phyloP scores from a whole-genome alignment of 179 eudicot genomes.

The Beta macrorhiza region DNA sequence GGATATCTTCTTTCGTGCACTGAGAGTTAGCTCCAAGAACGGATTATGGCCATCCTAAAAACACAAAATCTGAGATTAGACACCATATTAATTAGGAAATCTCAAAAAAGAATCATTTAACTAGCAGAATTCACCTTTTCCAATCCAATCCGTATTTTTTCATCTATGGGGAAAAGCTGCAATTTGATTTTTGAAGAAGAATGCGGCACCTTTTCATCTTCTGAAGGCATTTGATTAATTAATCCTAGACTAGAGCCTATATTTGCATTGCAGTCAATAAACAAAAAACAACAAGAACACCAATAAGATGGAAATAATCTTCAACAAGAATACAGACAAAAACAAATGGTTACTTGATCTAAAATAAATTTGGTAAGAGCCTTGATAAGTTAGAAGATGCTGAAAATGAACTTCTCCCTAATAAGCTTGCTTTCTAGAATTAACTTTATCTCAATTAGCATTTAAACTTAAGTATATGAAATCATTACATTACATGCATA shows the following conservation, averaged over 20 bases:
- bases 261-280: conserved; percentile 1
- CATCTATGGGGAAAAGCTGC: conserved; percentile 47
- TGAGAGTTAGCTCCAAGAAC: conserved; percentile 43
- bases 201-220: conserved; percentile 2
- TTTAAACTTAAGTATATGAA: background rate
- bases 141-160: conserved; percentile 31
- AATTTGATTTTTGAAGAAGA: conserved; percentile 36
- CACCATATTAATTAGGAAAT: background rate
- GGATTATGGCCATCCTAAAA: conserved; percentile 47
- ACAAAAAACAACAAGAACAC: background rate
- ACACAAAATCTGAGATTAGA: background rate
- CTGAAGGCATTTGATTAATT: conserved; percentile 14
- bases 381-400: background rate
- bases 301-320: background rate
- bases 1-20: conserved; percentile 40
- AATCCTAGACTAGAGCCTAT: background rate
- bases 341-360: background rate
- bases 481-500: background rate
- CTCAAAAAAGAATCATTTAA: background rate
- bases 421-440: background rate
- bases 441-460: background rate
- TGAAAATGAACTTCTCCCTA: background rate
- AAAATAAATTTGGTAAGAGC: background rate
- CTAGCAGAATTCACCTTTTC: conserved; percentile 34
- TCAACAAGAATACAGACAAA: background rate